These are phyloP conservation scores for Sanguinoderma infundibulare DNA, from an alignment of 1,284 basidiomycete species.

Conservation along the genomic window DNA sequence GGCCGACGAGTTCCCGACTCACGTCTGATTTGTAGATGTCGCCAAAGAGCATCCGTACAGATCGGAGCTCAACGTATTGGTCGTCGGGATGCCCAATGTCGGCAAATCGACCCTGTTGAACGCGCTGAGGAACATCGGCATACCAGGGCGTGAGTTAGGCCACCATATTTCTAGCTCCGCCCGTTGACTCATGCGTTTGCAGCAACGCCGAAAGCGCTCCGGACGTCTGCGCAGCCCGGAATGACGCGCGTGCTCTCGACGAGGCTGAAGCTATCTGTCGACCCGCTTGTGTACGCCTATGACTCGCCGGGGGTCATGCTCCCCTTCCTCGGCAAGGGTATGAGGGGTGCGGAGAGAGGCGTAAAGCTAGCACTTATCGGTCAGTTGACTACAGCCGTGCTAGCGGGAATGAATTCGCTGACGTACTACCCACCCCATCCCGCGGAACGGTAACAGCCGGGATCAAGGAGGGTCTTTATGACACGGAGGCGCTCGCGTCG, in stretches of 20 bases:
- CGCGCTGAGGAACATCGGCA: slow-evolving; percentile 87
- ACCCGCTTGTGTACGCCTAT: slow-evolving; percentile 90
- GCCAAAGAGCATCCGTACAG: slow-evolving; percentile 69
- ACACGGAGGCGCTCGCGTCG: slow-evolving; percentile 81
- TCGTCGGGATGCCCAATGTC: slow-evolving; percentile 98
- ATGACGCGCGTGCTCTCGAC: slow-evolving; percentile 86
- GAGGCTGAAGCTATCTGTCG: slow-evolving; percentile 77
- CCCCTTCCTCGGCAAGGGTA: slow-evolving; percentile 89
- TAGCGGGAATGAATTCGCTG: slow-evolving; percentile 4
- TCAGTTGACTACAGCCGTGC: slow-evolving; percentile 40
- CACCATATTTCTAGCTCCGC: neutral
- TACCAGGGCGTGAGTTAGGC: slow-evolving; percentile 71
- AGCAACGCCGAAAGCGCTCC: slow-evolving; percentile 84
- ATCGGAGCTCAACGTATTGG: slow-evolving; percentile 84
- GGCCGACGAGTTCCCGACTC: slow-evolving; percentile 1
- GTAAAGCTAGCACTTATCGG: slow-evolving; percentile 94
- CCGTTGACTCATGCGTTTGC: neutral
- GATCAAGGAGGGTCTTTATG: slow-evolving; percentile 93
- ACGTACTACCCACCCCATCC: slow-evolving; percentile 13
- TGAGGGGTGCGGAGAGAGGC: slow-evolving; percentile 86
- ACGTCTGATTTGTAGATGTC: slow-evolving; percentile 53
- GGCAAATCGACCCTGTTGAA: slow-evolving; percentile 97
- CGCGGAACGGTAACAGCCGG: slow-evolving; percentile 62
- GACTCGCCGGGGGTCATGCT: slow-evolving; percentile 98
- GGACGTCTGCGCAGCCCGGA: slow-evolving; percentile 89